Percentiles rank a stretch among this genome's conserved stretches.
These are phyloP conservation scores for Tagetes patula DNA, from an alignment of 129 eudicot genomes.

Conservation along the genomic window DNA sequence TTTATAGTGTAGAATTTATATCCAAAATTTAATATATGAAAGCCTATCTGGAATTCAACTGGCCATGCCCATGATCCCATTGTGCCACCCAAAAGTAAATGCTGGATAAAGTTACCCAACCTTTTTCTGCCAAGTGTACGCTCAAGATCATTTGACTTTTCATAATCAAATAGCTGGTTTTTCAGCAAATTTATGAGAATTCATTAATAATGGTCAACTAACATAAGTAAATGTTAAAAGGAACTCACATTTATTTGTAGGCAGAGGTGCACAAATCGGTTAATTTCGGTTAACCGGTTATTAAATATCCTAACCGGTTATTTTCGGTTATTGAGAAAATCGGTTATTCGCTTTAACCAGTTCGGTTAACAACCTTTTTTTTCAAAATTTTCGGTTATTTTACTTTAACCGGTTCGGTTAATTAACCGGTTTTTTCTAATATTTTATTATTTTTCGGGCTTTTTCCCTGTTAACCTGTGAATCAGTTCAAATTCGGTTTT, in stretches of 20 bases:
- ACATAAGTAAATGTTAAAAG: not conserved
- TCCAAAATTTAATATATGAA: not conserved
- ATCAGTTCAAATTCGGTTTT: too few species aligned
- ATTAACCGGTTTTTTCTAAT: too few species aligned
- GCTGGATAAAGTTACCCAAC: not conserved
- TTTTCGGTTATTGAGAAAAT: too few species aligned
- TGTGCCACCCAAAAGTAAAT: slow-evolving; percentile 16
- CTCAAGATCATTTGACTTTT: slow-evolving; percentile 27
- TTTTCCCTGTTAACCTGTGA: too few species aligned
- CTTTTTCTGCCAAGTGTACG: slow-evolving; percentile 25
- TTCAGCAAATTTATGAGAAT: slow-evolving; percentile 15
- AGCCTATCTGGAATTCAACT: slow-evolving; percentile 1
- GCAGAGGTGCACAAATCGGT: not conserved
- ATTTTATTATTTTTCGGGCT: too few species aligned
- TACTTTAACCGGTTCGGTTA: too few species aligned
- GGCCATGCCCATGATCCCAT: slow-evolving; percentile 5
- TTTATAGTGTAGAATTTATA: too few species aligned
- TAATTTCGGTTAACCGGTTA: not conserved
- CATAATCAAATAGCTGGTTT: slow-evolving; percentile 21
- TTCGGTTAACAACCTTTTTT: too few species aligned
- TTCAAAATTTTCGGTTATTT: too few species aligned
- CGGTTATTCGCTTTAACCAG: too few species aligned
- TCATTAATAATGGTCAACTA: slow-evolving; percentile 17
- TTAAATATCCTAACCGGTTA: not conserved
- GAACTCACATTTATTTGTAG: not conserved